These are phyloP conservation scores for Exobasidium cylindrosporum DNA, from an alignment of 1,284 basidiomycete species.

Conservation along the genomic window DNA sequence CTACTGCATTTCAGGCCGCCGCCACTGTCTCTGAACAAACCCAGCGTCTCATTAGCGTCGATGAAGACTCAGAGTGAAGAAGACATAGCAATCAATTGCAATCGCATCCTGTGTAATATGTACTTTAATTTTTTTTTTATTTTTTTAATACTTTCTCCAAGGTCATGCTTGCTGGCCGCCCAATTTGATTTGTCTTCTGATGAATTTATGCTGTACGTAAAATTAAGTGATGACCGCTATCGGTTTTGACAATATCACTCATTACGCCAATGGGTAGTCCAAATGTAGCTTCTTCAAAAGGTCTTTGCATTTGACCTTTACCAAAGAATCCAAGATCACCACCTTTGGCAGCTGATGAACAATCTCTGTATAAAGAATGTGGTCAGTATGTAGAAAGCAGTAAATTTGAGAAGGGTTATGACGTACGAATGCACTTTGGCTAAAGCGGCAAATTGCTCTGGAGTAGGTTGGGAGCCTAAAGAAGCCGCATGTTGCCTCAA, in stretches of 20 bases:
- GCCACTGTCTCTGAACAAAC: background rate
- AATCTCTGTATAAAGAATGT: constrained; percentile 25
- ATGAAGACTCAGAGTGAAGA: background rate
- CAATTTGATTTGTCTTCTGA: too few relatives aligned
- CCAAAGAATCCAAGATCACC: constrained; percentile 67
- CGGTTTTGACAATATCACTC: constrained; percentile 81
- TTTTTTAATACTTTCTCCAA: background rate
- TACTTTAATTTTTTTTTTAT: background rate
- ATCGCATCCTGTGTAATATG: background rate
- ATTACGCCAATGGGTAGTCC: constrained; percentile 76
- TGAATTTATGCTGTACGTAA: constrained; percentile 74
- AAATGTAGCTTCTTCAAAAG: constrained; percentile 90
- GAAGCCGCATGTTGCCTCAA: constrained; percentile 58
- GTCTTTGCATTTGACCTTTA: constrained; percentile 90
- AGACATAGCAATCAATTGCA: background rate
- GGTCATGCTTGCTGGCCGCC: too few relatives aligned
- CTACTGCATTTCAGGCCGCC: background rate
- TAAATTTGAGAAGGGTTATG: background rate
- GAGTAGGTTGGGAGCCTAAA: constrained; percentile 34
- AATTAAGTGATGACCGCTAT: constrained; percentile 95
- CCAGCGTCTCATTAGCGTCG: background rate
- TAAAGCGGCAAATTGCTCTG: constrained; percentile 43
- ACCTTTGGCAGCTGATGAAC: constrained; percentile 48
- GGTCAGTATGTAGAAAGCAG: background rate
- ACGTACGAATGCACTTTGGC: constrained; percentile 44